These are phyloP conservation scores for Peronospora destructor DNA, from an alignment of 352 stramenopile species.

Conservation along the genomic window DNA sequence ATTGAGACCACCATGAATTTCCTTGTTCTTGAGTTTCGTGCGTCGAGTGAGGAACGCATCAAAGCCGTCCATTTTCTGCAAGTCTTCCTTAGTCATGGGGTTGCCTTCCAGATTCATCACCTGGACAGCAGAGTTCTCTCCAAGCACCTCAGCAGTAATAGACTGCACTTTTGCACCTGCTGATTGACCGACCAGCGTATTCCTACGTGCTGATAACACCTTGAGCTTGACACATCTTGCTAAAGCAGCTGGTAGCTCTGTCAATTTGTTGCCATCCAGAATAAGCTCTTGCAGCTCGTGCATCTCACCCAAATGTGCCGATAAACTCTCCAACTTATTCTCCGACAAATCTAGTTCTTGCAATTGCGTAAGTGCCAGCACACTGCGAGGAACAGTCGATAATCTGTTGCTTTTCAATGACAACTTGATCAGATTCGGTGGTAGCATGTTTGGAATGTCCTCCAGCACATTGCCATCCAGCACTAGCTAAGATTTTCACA, in stretches of 20 bases:
- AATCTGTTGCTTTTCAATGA: constrained; percentile 64
- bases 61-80: constrained; percentile 74
- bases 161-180: constrained; percentile 23
- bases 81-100: constrained; percentile 66
- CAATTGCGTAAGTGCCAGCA: constrained; percentile 45
- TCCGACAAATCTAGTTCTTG: constrained; percentile 64
- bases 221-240: constrained; percentile 61
- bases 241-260: constrained; percentile 39
- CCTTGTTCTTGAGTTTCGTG: constrained; percentile 82
- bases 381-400: constrained; percentile 30
- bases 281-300: constrained; percentile 58
- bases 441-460: constrained; percentile 45
- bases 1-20: constrained; percentile 70
- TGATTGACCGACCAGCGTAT: constrained; percentile 32
- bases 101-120: constrained; percentile 83
- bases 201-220: constrained; percentile 56
- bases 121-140: constrained; percentile 47
- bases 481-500: constrained; percentile 38
- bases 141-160: constrained; percentile 54
- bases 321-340: constrained; percentile 46
- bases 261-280: constrained; percentile 55
- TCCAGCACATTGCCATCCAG: constrained; percentile 66
- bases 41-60: constrained; percentile 68
- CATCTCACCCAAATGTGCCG: constrained; percentile 39
- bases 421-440: constrained; percentile 69